A percentile compares a stretch with the other conserved stretches of the same genome.
Evolutionary conservation across 2,329 filamentous ascomycete species (phyloP).

Genomic region (Coleophoma crateriformis): DNA sequence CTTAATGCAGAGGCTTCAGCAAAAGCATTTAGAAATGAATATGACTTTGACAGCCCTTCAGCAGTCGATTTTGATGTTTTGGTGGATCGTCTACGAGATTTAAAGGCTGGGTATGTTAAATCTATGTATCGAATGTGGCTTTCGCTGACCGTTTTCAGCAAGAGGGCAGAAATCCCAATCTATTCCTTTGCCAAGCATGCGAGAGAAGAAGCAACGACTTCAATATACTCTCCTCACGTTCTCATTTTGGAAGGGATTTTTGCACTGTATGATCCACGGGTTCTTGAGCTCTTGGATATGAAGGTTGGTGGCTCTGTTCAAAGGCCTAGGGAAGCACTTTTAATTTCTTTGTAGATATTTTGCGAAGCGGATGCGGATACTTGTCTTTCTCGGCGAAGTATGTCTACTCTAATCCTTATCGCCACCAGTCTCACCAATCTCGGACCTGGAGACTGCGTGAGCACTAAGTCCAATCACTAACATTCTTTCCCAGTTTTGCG

Average conservation of each 20-base stretch:
- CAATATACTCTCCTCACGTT: slow-evolving; percentile 94
- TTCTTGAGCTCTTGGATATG: slow-evolving; percentile 84
- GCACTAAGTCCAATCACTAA: neutral
- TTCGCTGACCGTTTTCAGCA: slow-evolving; percentile 40
- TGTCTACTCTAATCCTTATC: slow-evolving; percentile 21
- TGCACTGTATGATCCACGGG: slow-evolving; percentile 81
- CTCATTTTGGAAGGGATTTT: slow-evolving; percentile 95
- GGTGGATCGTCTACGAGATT: slow-evolving; percentile 70
- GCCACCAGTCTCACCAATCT: too few relatives aligned
- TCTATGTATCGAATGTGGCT: neutral
- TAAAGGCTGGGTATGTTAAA: slow-evolving; percentile 76
- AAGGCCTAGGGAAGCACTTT: too few relatives aligned
- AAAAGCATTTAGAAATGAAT: slow-evolving; percentile 83
- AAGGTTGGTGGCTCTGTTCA: slow-evolving; percentile 46
- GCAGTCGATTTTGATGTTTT: slow-evolving; percentile 93
- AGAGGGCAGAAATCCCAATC: slow-evolving; percentile 83
- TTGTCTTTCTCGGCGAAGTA: slow-evolving; percentile 83
- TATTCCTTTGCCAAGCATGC: slow-evolving; percentile 95
- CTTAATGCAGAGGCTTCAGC: slow-evolving; percentile 73
- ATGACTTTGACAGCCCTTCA: slow-evolving; percentile 91
- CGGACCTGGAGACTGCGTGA: too few relatives aligned
- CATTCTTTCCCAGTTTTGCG: slow-evolving; percentile 48
- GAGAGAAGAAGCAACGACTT: slow-evolving; percentile 70
- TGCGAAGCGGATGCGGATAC: slow-evolving; percentile 95
- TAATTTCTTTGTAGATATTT: slow-evolving; percentile 58